phyloP scores from a whole-genome alignment of 768 basidiomycete species.

The Leccinum uliginosum region DNA sequence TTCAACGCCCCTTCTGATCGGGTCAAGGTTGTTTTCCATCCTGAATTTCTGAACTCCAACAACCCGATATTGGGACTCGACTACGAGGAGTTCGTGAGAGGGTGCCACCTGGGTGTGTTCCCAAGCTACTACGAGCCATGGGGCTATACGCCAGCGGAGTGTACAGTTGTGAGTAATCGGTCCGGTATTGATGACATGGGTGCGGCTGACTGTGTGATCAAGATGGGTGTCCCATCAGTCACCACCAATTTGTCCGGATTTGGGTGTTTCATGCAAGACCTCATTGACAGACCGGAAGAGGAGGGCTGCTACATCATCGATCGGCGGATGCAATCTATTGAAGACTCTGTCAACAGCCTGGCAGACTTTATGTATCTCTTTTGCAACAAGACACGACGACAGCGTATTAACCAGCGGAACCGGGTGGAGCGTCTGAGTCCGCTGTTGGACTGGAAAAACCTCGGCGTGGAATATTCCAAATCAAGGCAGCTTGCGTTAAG shows the following conservation, averaged over 20 bases:
- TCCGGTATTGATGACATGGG: not conserved
- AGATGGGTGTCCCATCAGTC: constrained; percentile 98
- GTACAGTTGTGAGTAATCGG: constrained; percentile 78
- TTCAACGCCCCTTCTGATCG: constrained; percentile 89
- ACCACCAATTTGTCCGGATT: constrained; percentile 98
- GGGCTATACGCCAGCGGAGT: constrained; percentile 97
- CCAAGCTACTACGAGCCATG: constrained; percentile 96
- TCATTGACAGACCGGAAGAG: constrained; percentile 90
- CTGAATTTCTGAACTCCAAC: constrained; percentile 96
- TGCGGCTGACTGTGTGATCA: constrained; percentile 26
- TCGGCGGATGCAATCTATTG: constrained; percentile 81
- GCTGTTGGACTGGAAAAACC: constrained; percentile 95
- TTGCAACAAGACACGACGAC: constrained; percentile 80
- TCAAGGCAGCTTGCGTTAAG: constrained; percentile 87
- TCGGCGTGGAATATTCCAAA: constrained; percentile 97
- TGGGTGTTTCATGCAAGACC: constrained; percentile 97
- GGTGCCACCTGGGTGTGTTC: constrained; percentile 98
- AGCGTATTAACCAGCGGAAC: constrained; percentile 98
- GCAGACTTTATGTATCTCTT: constrained; percentile 73
- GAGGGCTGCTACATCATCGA: constrained; percentile 98
- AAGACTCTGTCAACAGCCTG: constrained; percentile 87
- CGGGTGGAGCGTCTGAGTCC: constrained; percentile 93
- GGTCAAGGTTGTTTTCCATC: constrained; percentile 97
- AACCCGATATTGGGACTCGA: constrained; percentile 97
- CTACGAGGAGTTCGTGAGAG: constrained; percentile 98